Conservation (phyloP, 2,329 filamentous ascomycete genomes). For the Paraphaeosphaeria minitans region DNA sequence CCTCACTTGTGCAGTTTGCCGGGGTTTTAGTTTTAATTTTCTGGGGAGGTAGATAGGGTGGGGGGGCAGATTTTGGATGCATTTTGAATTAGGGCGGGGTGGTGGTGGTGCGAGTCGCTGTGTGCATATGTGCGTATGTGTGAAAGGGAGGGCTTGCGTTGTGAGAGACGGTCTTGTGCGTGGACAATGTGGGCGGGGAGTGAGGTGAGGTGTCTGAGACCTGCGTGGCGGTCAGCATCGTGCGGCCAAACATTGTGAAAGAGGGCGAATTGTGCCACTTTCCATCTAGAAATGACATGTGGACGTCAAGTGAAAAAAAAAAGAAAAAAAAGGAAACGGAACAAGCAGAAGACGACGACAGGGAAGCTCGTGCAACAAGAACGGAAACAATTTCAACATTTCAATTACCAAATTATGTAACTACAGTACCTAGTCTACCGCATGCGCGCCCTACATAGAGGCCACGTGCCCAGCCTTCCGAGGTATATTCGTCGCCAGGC, state of each 20-base stretch:
- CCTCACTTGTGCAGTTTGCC: no score
- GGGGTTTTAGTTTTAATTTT: neutral
- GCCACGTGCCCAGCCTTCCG: slow-evolving; percentile 17
- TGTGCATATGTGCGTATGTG: neutral
- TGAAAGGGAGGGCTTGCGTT: neutral
- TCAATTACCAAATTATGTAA: slow-evolving; percentile 41
- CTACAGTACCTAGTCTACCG: slow-evolving; percentile 20
- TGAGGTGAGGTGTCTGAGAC: neutral
- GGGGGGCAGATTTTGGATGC: neutral
- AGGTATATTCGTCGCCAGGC: slow-evolving; percentile 17
- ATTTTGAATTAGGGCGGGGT: neutral
- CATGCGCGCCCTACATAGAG: slow-evolving; percentile 12
- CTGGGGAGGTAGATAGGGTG: neutral
- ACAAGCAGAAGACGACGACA: neutral
- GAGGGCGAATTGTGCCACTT: neutral
- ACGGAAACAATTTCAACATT: slow-evolving; percentile 16
- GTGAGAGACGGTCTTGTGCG: neutral
- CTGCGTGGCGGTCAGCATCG: neutral
- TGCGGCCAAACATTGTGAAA: neutral
- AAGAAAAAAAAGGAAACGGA: neutral
- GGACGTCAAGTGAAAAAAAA: no score
- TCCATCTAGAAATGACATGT: no score
- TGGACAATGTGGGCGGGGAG: neutral
- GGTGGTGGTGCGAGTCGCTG: neutral
- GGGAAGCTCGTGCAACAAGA: neutral